Evolutionary conservation across 129 eudicot species (phyloP).

Genomic region (Arctium lappa): DNA sequence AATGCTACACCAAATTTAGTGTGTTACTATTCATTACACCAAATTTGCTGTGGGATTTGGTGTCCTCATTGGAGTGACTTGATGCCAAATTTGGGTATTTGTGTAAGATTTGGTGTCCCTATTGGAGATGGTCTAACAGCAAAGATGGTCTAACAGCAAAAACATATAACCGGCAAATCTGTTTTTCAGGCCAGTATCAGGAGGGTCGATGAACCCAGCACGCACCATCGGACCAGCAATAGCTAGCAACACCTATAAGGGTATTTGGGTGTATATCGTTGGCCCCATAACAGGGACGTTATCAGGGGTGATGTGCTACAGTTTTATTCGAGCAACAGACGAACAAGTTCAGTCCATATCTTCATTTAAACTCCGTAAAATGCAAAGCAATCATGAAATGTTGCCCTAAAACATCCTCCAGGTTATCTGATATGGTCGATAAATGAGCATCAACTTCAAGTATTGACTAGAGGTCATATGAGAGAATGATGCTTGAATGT

Average conservation of each 20-base stretch:
- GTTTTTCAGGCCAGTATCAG: constrained; percentile 63
- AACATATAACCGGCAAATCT: neutral
- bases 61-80: too few relatives aligned
- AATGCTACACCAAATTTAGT: too few relatives aligned
- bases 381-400: constrained; percentile 30
- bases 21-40: too few relatives aligned
- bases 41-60: too few relatives aligned
- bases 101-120: too few relatives aligned
- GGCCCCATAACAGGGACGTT: constrained; percentile 69
- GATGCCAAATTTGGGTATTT: too few relatives aligned
- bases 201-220: constrained; percentile 92
- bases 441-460: neutral
- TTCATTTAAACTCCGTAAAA: constrained; percentile 38
- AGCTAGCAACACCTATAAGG: constrained; percentile 54
- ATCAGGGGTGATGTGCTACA: constrained; percentile 54
- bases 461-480: neutral
- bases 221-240: constrained; percentile 68
- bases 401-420: neutral
- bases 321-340: constrained; percentile 44
- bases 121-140: too few relatives aligned
- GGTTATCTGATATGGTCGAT: neutral
- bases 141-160: neutral
- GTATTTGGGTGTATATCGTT: constrained; percentile 67
- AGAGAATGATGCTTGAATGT: neutral
- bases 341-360: constrained; percentile 32